Conservation (phyloP, 2,329 filamentous ascomycete genomes). For the Hypomyces perniciosus region DNA sequence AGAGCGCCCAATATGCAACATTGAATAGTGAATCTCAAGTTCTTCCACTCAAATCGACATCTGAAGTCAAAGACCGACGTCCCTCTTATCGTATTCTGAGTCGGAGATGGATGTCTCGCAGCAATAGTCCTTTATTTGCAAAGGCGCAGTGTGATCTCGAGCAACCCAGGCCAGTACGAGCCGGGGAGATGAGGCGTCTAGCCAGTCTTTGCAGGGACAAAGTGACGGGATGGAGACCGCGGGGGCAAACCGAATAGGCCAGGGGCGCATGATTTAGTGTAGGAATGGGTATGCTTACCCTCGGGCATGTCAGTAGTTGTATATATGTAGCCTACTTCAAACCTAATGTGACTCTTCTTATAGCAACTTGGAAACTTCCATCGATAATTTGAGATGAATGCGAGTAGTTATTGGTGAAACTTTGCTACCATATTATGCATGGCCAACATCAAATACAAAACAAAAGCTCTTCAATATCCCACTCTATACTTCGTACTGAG, state of each 20-base stretch:
- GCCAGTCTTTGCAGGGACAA: constrained; percentile 16
- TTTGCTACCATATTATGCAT: too few relatives aligned
- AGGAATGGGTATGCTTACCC: background rate
- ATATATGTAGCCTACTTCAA: background rate
- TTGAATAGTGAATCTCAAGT: background rate
- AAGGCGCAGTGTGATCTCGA: constrained; percentile 25
- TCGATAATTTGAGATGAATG: too few relatives aligned
- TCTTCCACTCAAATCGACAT: background rate
- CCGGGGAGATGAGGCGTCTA: constrained; percentile 25
- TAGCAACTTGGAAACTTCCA: too few relatives aligned
- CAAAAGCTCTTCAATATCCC: background rate
- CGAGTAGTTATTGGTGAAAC: too few relatives aligned
- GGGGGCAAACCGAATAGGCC: constrained; percentile 6
- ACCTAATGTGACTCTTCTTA: too few relatives aligned
- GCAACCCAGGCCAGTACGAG: constrained; percentile 26
- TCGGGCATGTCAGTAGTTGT: background rate
- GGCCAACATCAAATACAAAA: background rate
- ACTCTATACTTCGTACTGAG: too few relatives aligned
- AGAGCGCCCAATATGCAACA: background rate
- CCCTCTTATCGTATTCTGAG: constrained; percentile 12
- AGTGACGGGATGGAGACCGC: constrained; percentile 6
- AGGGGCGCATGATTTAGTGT: background rate
- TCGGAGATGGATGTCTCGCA: constrained; percentile 18
- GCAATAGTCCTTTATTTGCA: constrained; percentile 20
- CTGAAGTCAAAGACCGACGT: background rate